Base-by-base conservation (phyloP, 306 rosid genomes). In the Rosa multiflora region DNA sequence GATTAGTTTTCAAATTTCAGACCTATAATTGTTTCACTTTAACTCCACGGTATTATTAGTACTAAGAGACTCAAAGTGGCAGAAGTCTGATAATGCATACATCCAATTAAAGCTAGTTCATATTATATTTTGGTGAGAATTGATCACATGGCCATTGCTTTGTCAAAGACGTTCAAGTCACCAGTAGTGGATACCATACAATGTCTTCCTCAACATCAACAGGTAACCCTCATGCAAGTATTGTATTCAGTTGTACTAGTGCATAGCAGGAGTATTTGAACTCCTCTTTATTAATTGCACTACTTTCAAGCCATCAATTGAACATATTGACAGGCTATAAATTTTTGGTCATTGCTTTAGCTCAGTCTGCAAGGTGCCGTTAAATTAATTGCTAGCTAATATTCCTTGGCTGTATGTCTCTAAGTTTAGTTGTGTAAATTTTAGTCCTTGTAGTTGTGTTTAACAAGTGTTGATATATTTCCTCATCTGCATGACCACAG, bases 131-230 rank as follows among this genome's bases (percentile, higher is more conserved):
- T 69, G 99, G 98, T 92, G 78, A 88, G 89, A 85, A 83, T 90
- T 71, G 92, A 93, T 82, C 94, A 93, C 61, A 93, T 95, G 99
- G 97, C 89, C 56, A 73, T 83, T 76, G 96, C 96, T 56, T 87
- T 93, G 89, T 88, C 99, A 73, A 95, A 88, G 90, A 90, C 96
- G 20, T 95, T 79, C 84, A 90, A 83, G 82, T 91, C 97, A 42
- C 92, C 96, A 1, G 92, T 87, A 53, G 93, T 93, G 79, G 97
- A 92, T 78, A 93, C 95, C 51, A 90, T 95, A 82, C 97, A 89
- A 80, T 86, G 94, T 82, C 94, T 95, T 75, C 99, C 99, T 37
- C 99, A 88, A 78, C 97, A 95, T 89, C 99, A 95, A 77, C 98
- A 94, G 94, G 98, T 94, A 88, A 81, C 21, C 73, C 47, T 84